Base-by-base conservation (phyloP, 495 filamentous ascomycete species). In the Oleoguttula mirabilis region DNA sequence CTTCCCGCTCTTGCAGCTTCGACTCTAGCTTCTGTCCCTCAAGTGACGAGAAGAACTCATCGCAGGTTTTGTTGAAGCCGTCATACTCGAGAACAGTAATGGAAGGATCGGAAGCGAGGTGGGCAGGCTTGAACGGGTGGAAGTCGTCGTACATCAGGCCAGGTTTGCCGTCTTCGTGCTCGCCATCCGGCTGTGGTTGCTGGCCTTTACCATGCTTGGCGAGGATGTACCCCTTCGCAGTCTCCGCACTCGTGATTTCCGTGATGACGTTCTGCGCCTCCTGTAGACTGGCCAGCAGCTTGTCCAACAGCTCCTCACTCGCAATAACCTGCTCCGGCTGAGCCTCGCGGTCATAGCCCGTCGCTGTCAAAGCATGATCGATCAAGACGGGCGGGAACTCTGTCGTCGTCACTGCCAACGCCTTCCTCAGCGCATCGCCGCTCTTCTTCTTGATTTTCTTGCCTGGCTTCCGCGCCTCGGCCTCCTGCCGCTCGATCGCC, bases 21-120 rank as follows among this genome's bases (percentile, higher is more conserved):
- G 84, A 88, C 60, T 88, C 82, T 8, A 96, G 71, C 52, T 84
- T 93, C 58, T 95, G 90, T 0, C 86, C 84, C 60, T 98, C 90
- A 15, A 96, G 73, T 0, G 88, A 94, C 1, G 90, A 98, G 59
- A 88, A 98, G 60, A 94, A 98, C 48, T 93, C 83, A 52, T 98
- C 90, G 0, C 93, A 86, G 0, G 87, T 90, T 41, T 80, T 83
- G 58, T 94, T 94, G 68, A 86, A 93, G 39, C 79, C 79, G 2
- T 84, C 73, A 51, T 84, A 85, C 40, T 80, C 69, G 7, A 95
- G 54, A 12, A 92, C 76, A 3, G 71, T 72, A 19, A 74, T 66
- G 0, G 64, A 60, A 3, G 76, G 65, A 42, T 80, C 76, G 8
- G 76, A 66, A 46, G 77, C 78, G 51, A 93, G 86, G 53, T 98